phyloP scores from a whole-genome alignment of 2,329 filamentous ascomycete genomes.

The Nigrospora sphaerica region DNA sequence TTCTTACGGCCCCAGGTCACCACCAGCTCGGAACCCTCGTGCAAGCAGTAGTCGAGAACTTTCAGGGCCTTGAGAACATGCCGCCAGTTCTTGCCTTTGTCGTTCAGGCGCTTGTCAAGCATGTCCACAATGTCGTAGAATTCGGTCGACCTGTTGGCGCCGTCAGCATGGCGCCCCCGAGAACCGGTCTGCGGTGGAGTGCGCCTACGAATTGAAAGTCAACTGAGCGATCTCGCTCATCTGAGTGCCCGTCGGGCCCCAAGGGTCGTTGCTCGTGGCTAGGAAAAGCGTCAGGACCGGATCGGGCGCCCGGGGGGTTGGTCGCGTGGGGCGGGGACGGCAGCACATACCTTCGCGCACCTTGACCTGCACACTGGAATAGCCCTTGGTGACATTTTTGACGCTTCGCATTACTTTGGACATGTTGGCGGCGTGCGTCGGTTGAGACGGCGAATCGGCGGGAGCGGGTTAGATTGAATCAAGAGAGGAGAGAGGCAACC shows the following conservation, averaged over 20 bases:
- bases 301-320: not conserved
- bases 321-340: not conserved
- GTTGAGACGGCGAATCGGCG: not conserved
- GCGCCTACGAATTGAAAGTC: conserved; percentile 88
- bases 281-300: conserved; percentile 20
- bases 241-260: conserved; percentile 94
- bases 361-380: conserved; percentile 93
- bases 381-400: conserved; percentile 99
- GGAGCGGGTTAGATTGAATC: conserved; percentile 1
- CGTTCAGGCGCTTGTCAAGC: conserved; percentile 96
- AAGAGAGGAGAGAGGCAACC: no score
- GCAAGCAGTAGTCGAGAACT: conserved; percentile 94
- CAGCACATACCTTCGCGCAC: conserved; percentile 76
- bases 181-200: conserved; percentile 2
- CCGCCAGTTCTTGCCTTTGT: conserved; percentile 99
- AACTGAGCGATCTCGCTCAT: conserved; percentile 98
- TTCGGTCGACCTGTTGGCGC: conserved; percentile 66
- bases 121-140: conserved; percentile 99
- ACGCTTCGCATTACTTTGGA: conserved; percentile 96
- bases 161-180: no score
- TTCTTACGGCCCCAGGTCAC: conserved; percentile 98
- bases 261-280: conserved; percentile 98
- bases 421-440: conserved; percentile 50
- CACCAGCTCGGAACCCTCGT: conserved; percentile 92
- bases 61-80: conserved; percentile 97